Percentiles rank a stretch among this genome's conserved stretches.
Evolutionary conservation across 495 filamentous ascomycete species (phyloP).

Genomic region (Podospora australis): DNA sequence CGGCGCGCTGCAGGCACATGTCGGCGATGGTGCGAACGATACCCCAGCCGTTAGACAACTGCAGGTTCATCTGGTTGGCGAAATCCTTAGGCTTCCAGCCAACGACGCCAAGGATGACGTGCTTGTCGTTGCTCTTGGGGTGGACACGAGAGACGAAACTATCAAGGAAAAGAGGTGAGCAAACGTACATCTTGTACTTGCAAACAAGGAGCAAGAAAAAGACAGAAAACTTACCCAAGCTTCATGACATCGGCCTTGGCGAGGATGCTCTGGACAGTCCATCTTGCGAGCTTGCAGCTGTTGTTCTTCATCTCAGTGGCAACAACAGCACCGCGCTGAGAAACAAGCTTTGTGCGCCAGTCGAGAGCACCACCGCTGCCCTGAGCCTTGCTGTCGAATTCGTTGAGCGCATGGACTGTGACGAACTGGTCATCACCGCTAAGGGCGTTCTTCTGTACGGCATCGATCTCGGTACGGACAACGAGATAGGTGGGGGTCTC

Average conservation of each 20-base stretch:
- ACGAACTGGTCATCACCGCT: constrained; percentile 83
- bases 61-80: constrained; percentile 95
- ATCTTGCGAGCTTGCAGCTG: constrained; percentile 91
- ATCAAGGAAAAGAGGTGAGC: constrained; percentile 6
- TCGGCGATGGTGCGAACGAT: constrained; percentile 96
- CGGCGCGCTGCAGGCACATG: constrained; percentile 68
- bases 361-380: constrained; percentile 89
- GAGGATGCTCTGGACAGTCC: constrained; percentile 92
- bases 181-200: constrained; percentile 8
- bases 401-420: constrained; percentile 92
- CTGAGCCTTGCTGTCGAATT: constrained; percentile 96
- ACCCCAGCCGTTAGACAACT: constrained; percentile 95
- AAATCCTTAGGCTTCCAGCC: constrained; percentile 97
- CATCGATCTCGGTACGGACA: constrained; percentile 94
- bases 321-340: constrained; percentile 90
- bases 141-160: constrained; percentile 91
- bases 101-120: constrained; percentile 91
- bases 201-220: background rate
- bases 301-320: constrained; percentile 99
- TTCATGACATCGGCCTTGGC: constrained; percentile 97
- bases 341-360: constrained; percentile 89
- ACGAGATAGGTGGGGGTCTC: constrained; percentile 88
- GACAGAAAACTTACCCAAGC: constrained; percentile 60
- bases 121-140: constrained; percentile 80
- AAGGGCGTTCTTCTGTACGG: constrained; percentile 86